phyloP scores from a whole-genome alignment of 345 rosid species.

The Dimocarpus longan region DNA sequence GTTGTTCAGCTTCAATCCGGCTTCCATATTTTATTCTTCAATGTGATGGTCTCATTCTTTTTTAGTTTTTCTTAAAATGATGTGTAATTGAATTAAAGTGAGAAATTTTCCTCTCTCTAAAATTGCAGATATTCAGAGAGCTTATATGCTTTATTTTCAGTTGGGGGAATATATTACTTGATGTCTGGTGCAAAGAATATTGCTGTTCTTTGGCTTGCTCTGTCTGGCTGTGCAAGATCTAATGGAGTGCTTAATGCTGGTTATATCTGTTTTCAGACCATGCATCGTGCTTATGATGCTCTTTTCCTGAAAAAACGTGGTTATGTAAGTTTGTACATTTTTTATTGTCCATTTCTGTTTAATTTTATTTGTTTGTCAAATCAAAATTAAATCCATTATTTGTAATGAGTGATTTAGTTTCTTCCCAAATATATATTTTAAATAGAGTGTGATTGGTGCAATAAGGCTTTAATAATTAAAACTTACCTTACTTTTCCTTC shows the following conservation, averaged over 20 bases:
- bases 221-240: conserved; percentile 90
- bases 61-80: background rate
- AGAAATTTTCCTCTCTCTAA: conserved; percentile 15
- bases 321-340: conserved; percentile 49
- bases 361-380: background rate
- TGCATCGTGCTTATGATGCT: conserved; percentile 76
- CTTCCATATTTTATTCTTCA: conserved; percentile 83
- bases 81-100: conserved; percentile 2
- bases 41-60: conserved; percentile 49
- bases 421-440: too few species aligned
- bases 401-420: background rate
- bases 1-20: conserved; percentile 89
- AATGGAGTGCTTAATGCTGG: conserved; percentile 97
- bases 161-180: conserved; percentile 82
- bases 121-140: conserved; percentile 84
- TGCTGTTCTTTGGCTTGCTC: conserved; percentile 76
- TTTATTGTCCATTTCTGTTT: background rate
- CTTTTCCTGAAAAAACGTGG: conserved; percentile 41
- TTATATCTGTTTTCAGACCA: conserved; percentile 80
- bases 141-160: conserved; percentile 67
- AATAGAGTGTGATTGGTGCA: too few species aligned
- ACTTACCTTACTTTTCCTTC: too few species aligned
- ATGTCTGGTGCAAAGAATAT: conserved; percentile 56
- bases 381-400: background rate
- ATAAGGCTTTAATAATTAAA: too few species aligned